Evolutionary conservation across 345 rosid genomes (phyloP), one percentile per base, ranked within the genome.

Genomic region (Moringa oleifera): DNA sequence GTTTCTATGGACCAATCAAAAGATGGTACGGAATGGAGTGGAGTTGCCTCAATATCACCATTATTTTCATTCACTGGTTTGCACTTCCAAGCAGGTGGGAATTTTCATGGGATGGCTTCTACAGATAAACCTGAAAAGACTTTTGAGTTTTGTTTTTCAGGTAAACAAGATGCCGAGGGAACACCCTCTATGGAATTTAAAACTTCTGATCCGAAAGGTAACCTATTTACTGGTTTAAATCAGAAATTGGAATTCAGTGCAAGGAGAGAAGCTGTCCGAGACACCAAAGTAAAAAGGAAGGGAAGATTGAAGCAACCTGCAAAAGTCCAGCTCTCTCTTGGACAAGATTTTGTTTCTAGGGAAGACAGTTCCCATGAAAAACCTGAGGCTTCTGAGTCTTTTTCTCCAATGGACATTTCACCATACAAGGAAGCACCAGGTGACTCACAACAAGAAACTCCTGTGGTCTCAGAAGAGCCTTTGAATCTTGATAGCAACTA

Each of bases 371-470:
- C 73, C 28, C 74, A 53, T 19, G 94, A 76, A 73, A 74, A 65
- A 51, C 73, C 63, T 20, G 95, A 91, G 71, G 79, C 71, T 74
- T 61, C 77, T 20, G 96, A 81, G 46, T 68, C 95, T 37, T 85
- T 68, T 80, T 87, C 93, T 45, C 96, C 90, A 7, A 87, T 91
- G 99, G 97, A 95, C 77, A 61, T 75, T 55, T 91, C 99, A 23
- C 86, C 96, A 0, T 89, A 83, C 65, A 86, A 54, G 69, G 88
- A 80, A 70, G 62, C 76, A 47, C 25, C 73, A 51, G 65, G 78
- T 54, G 81, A 76, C 55, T 49, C 75, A 62, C 65, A 57, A 45
- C 58, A 63, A 73, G 90, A 81, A 77, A 67, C 74, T 59, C 80
- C 95, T 64, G 77, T 79, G 59, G 75, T 77, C 54, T 83, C 99